A percentile compares a stretch with the other conserved stretches of the same genome.
Evolutionary conservation across 495 filamentous ascomycete genomes (phyloP).

Genomic region (Rostrohypoxylon terebratum): DNA sequence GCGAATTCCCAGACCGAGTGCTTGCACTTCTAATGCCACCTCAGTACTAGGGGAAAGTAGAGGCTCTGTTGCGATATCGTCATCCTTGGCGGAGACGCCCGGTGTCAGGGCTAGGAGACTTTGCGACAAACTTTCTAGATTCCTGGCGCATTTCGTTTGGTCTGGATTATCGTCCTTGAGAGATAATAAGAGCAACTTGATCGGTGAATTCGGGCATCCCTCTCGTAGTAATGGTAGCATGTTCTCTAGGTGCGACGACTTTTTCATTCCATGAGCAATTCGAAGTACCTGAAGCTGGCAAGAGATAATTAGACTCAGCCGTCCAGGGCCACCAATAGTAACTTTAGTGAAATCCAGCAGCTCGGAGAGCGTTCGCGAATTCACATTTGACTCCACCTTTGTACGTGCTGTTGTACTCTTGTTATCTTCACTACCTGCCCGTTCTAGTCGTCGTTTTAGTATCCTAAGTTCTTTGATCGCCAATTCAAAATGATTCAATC

Average conservation of each 20-base stretch:
- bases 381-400: constrained; percentile 49
- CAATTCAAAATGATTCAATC: constrained; percentile 76
- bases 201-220: constrained; percentile 70
- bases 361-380: constrained; percentile 65
- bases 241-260: constrained; percentile 64
- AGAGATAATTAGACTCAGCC: constrained; percentile 61
- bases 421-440: constrained; percentile 46
- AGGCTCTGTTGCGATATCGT: constrained; percentile 58
- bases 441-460: constrained; percentile 72
- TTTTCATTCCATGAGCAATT: constrained; percentile 62
- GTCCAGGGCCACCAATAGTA: constrained; percentile 51
- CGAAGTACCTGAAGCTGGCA: constrained; percentile 66
- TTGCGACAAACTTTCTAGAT: constrained; percentile 78
- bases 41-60: constrained; percentile 69
- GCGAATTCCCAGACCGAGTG: constrained; percentile 73
- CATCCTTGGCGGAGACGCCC: constrained; percentile 64
- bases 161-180: constrained; percentile 60
- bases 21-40: constrained; percentile 71
- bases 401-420: constrained; percentile 43
- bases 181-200: constrained; percentile 68
- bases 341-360: constrained; percentile 69
- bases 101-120: constrained; percentile 73
- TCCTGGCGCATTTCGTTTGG: constrained; percentile 70
- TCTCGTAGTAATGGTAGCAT: constrained; percentile 57
- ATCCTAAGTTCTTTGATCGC: constrained; percentile 81